These are phyloP conservation scores for Larix kaempferi DNA, from an alignment of 75 land plant species.

Conservation along the genomic window DNA sequence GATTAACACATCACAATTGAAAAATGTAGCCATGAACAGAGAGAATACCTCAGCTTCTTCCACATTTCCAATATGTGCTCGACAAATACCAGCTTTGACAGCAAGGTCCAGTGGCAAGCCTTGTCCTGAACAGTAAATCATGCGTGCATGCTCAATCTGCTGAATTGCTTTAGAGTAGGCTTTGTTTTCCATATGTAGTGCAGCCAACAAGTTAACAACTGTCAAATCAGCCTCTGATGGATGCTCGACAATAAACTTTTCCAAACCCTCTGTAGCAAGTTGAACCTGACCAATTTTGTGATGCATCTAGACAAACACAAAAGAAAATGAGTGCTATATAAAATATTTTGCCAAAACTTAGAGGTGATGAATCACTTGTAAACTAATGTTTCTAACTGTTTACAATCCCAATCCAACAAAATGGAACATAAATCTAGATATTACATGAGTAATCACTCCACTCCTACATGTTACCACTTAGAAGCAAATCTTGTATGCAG, in stretches of 20 bases:
- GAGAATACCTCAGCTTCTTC: conserved; percentile 65
- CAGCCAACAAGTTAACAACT: conserved; percentile 56
- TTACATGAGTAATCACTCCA: no score
- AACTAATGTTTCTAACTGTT: no score
- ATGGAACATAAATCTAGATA: no score
- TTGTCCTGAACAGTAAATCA: conserved; percentile 34
- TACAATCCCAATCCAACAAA: no score
- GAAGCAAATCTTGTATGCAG: no score
- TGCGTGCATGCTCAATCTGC: conserved; percentile 49
- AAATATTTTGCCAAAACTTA: no score
- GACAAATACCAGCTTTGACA: conserved; percentile 76
- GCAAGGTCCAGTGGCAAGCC: conserved; percentile 59
- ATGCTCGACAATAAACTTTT: conserved; percentile 49
- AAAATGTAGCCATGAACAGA: not conserved
- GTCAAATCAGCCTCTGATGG: conserved; percentile 54
- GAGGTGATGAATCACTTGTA: no score
- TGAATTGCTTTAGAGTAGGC: conserved; percentile 48
- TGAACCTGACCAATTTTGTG: conserved; percentile 58
- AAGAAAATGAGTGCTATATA: no score
- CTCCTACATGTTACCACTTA: no score
- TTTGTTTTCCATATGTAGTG: conserved; percentile 58
- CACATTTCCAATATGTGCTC: conserved; percentile 68
- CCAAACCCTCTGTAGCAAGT: conserved; percentile 46
- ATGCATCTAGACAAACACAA: conserved; percentile 47
- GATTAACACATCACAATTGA: not conserved